Percentiles rank a stretch among this genome's conserved stretches.
These are phyloP conservation scores for Aspergillus sp. DNA, from an alignment of 2,329 filamentous ascomycete genomes.

Conservation along the genomic window DNA sequence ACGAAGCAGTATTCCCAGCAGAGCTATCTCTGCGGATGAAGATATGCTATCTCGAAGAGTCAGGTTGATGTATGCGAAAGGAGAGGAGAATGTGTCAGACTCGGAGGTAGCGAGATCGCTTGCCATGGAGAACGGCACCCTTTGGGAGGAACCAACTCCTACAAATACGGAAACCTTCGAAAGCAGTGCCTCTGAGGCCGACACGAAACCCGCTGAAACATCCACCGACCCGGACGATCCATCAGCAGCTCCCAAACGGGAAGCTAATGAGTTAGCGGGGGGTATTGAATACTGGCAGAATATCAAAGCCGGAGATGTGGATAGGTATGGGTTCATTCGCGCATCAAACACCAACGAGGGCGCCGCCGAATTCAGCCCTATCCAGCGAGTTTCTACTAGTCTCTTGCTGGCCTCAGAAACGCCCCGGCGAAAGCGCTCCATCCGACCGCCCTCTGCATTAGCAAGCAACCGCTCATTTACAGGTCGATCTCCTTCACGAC, in stretches of 20 bases:
- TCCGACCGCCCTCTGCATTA: slow-evolving; percentile 51
- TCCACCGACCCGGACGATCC: slow-evolving; percentile 30
- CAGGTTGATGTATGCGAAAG: slow-evolving; percentile 63
- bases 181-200: slow-evolving; percentile 26
- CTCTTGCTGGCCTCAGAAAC: slow-evolving; percentile 57
- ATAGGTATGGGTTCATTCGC: slow-evolving; percentile 65
- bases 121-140: slow-evolving; percentile 37
- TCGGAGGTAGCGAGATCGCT: slow-evolving; percentile 39
- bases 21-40: slow-evolving; percentile 63
- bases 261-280: slow-evolving; percentile 59
- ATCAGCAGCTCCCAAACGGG: slow-evolving; percentile 43
- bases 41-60: slow-evolving; percentile 63
- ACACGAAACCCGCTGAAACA: slow-evolving; percentile 26
- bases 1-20: slow-evolving; percentile 38
- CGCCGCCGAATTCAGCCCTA: slow-evolving; percentile 38
- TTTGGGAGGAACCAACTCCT: slow-evolving; percentile 40
- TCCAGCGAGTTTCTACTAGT: slow-evolving; percentile 61
- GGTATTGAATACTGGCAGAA: slow-evolving; percentile 67
- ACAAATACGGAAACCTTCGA: slow-evolving; percentile 29
- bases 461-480: slow-evolving; percentile 46
- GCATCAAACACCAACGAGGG: slow-evolving; percentile 27
- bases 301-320: slow-evolving; percentile 58
- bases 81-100: slow-evolving; percentile 55
- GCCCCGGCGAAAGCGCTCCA: slow-evolving; percentile 53
- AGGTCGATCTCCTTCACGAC: slow-evolving; percentile 39